Evolutionary conservation across 805 yeast genomes (phyloP).

Genomic region (Metschnikowia hibisci): DNA sequence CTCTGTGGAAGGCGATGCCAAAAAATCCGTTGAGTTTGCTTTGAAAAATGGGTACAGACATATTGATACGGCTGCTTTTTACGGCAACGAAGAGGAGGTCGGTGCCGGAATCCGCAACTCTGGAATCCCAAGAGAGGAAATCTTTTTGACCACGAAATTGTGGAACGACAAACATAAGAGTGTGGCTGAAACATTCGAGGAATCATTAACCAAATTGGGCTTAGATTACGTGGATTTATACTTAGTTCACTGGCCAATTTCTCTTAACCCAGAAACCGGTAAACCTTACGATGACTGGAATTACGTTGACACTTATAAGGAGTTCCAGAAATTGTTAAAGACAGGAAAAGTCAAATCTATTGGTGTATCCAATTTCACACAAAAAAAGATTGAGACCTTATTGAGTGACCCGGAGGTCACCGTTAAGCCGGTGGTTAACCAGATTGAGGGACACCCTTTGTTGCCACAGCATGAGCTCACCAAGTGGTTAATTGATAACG

Average conservation of each 20-base stretch:
- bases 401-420: slow-evolving; percentile 18
- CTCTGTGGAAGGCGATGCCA: slow-evolving; percentile 52
- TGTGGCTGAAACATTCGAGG: slow-evolving; percentile 12
- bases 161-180: slow-evolving; percentile 15
- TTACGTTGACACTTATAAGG: slow-evolving; percentile 32
- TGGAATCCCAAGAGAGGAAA: slow-evolving; percentile 17
- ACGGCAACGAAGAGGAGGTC: slow-evolving; percentile 63
- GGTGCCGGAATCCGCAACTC: slow-evolving; percentile 52
- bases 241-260: slow-evolving; percentile 20
- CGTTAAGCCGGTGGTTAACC: slow-evolving; percentile 19
- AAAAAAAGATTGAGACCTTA: slow-evolving; percentile 12
- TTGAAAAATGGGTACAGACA: slow-evolving; percentile 67
- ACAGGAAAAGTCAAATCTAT: slow-evolving; percentile 18
- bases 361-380: slow-evolving; percentile 19
- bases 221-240: slow-evolving; percentile 19
- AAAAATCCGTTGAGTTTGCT: slow-evolving; percentile 57
- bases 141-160: slow-evolving; percentile 19
- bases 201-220: slow-evolving; percentile 16
- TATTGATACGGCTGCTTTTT: slow-evolving; percentile 72
- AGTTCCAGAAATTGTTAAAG: slow-evolving; percentile 28
- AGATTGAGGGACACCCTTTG: slow-evolving; percentile 20
- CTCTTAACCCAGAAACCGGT: slow-evolving; percentile 12
- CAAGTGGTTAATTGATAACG: slow-evolving; percentile 13
- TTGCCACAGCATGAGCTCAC: slow-evolving; percentile 18
- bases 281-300: slow-evolving; percentile 13